Evolutionary conservation across 2,329 filamentous ascomycete genomes (phyloP), one percentile per base, ranked within the genome.

Genomic region (Cercospora sesami): DNA sequence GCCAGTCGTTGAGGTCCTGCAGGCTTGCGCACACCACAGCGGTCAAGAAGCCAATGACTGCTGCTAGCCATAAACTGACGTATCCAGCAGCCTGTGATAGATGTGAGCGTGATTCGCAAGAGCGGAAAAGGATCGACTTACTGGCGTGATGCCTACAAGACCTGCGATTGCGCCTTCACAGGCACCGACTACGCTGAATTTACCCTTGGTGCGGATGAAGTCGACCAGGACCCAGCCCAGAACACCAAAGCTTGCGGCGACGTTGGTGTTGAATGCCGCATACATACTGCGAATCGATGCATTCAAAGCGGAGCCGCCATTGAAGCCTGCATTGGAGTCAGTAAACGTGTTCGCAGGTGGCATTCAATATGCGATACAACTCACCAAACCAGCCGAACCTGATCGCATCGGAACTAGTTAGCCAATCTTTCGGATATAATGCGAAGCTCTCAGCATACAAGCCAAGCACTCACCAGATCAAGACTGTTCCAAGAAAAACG

Each of bases 401-500:
- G 28, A 8, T 21, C 9, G 48, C 55, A 33, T 3, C 5, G 4
- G 16, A 8, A n/a, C 12, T 6, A 6, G 59, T 78, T 80, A 83
- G 1, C 64, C 58, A 9, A 66, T 30, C 1, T 31, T 64, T 18
- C 31, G 2, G 8, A 33, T 3, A 23, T 55, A 6, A 23, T 14
- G 23, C 10, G 23, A 12, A 14, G 0, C n/a, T 39, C 26, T 18
- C 63, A 68, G 85, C 83, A 85, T 85, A 86, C 10, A 84, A 86
- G 68, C 89, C 88, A 14, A 14, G 26, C 9, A 59, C 55, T 59
- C 16, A 59, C 87, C 87, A 90, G 68, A 90, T 89, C 48, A 90
- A 80, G 1, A 88, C 81, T 0, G 87, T 90, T 1, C 88, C 88
- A 2, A 90, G 81, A 71, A 87, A 88, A 72, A 90, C 86, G 0